phyloP scores from a whole-genome alignment of 257 asterid genomes.

The Nicotiana otophora region DNA sequence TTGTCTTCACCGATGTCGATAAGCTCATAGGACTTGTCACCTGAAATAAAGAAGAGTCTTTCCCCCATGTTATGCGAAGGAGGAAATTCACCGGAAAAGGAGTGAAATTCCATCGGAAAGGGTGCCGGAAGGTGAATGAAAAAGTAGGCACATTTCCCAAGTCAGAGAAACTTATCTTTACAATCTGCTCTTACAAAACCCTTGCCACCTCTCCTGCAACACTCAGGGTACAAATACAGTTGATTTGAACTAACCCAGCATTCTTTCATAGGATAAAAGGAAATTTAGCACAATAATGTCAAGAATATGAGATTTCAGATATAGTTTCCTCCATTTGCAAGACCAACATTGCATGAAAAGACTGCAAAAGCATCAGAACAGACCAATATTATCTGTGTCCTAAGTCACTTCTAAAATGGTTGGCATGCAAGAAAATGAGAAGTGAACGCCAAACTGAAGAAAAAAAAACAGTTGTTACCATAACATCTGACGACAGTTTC shows the following conservation, averaged over 20 bases:
- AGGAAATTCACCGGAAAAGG: too few species aligned
- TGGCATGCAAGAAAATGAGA: not conserved
- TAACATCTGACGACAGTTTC: slow-evolving; percentile 45
- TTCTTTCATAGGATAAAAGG: not conserved
- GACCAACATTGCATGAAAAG: not conserved
- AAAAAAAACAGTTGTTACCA: slow-evolving; percentile 36
- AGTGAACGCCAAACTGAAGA: not conserved
- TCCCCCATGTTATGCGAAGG: too few species aligned
- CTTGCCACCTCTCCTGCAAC: not conserved
- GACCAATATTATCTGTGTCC: not conserved
- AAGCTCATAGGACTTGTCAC: too few species aligned
- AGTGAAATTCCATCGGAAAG: too few species aligned
- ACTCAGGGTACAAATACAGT: not conserved
- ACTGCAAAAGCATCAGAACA: not conserved
- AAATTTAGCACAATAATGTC: not conserved
- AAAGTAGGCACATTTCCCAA: too few species aligned
- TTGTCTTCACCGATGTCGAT: too few species aligned
- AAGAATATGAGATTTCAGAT: not conserved
- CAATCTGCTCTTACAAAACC: too few species aligned
- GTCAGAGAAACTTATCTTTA: too few species aligned
- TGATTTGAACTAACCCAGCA: not conserved
- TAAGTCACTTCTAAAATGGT: not conserved
- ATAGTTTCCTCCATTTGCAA: not conserved
- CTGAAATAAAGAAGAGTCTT: too few species aligned
- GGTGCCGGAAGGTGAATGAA: too few species aligned